phyloP scores from a whole-genome alignment of 441 rosid species.

The Adansonia madagascariensis region DNA sequence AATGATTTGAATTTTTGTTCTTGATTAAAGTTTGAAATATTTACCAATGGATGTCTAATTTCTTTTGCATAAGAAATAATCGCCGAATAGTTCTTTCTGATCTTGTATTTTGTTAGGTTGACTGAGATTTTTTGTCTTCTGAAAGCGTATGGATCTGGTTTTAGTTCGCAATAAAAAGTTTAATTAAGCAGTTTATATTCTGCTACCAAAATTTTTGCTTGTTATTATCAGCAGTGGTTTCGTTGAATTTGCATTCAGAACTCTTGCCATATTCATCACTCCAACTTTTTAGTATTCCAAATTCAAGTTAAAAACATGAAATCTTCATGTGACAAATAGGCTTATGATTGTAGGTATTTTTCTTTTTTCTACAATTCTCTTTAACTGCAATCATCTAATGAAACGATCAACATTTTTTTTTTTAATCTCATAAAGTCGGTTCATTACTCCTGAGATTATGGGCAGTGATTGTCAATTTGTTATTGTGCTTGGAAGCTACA shows the following conservation, averaged over 20 bases:
- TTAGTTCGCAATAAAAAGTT: neutral
- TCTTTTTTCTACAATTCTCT: neutral
- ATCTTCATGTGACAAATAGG: neutral
- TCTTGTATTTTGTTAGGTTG: neutral
- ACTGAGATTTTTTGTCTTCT: neutral
- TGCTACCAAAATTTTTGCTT: neutral
- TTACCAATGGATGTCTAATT: neutral
- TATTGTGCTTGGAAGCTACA: neutral
- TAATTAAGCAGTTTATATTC: neutral
- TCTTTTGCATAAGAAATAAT: neutral
- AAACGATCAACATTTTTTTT: neutral
- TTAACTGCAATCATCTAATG: neutral
- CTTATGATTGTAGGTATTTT: neutral
- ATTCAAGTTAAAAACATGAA: neutral
- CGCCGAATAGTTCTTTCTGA: neutral
- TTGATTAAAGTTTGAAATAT: neutral
- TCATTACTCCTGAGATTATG: neutral
- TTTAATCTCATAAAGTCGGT: neutral
- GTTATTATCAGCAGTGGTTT: neutral
- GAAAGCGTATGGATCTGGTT: neutral
- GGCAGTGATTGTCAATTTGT: neutral
- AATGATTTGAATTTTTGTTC: neutral
- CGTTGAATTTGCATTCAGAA: neutral
- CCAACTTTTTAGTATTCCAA: neutral
- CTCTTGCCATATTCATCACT: neutral